Conservation (phyloP, 371 early-diverging fungal genomes). For the Rhizomucor miehei region DNA sequence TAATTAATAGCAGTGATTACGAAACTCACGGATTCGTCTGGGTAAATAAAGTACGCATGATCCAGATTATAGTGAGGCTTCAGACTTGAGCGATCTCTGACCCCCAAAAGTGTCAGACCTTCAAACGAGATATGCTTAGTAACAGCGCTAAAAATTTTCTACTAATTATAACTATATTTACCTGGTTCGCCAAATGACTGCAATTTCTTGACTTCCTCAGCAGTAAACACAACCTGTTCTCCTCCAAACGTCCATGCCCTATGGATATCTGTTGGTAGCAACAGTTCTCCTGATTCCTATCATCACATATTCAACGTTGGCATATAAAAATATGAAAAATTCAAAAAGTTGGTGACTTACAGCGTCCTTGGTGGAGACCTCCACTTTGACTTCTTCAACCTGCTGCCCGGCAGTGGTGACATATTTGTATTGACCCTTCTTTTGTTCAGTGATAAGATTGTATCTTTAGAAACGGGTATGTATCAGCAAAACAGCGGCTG, state of each 20-base stretch:
- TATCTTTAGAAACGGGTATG: slow-evolving; percentile 21
- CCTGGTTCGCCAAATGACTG: slow-evolving; percentile 52
- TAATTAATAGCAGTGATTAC: background rate
- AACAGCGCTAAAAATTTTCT: no score
- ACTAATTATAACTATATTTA: slow-evolving; percentile 13
- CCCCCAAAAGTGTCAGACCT: slow-evolving; percentile 68
- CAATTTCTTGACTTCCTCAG: slow-evolving; percentile 50
- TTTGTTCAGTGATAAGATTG: slow-evolving; percentile 51
- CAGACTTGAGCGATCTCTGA: slow-evolving; percentile 42
- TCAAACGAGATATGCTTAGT: slow-evolving; percentile 9
- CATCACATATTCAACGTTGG: slow-evolving; percentile 35
- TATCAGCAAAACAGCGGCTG: background rate
- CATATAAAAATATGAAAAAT: background rate
- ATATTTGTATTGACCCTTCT: slow-evolving; percentile 34
- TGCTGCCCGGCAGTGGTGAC: slow-evolving; percentile 50
- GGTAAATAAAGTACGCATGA: slow-evolving; percentile 70
- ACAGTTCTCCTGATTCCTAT: background rate
- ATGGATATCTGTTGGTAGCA: slow-evolving; percentile 16
- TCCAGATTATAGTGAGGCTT: slow-evolving; percentile 54
- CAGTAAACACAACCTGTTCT: slow-evolving; percentile 54
- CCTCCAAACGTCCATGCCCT: slow-evolving; percentile 56
- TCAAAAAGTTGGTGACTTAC: slow-evolving; percentile 14
- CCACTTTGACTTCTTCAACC: slow-evolving; percentile 50
- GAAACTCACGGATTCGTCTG: slow-evolving; percentile 63
- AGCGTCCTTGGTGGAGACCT: slow-evolving; percentile 56